Evolutionary conservation across 768 basidiomycete species (phyloP).

Genomic region (Mycena galericulata): DNA sequence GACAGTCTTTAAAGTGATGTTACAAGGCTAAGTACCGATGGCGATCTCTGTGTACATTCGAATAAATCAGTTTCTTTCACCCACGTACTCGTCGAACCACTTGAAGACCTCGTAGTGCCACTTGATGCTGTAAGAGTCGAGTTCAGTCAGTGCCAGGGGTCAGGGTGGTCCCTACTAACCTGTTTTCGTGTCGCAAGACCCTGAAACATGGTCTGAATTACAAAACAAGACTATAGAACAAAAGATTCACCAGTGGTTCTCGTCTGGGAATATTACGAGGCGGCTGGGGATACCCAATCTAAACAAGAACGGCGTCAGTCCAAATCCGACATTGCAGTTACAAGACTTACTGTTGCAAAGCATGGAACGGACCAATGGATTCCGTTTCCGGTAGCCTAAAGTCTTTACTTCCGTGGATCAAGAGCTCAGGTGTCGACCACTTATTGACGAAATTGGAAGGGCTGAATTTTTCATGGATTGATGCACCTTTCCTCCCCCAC

Average conservation of each 20-base stretch:
- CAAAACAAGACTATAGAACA: background rate
- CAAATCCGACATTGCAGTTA: background rate
- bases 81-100: conserved; percentile 84
- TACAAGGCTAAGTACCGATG: too few species aligned
- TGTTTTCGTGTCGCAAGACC: conserved; percentile 85
- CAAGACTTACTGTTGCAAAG: conserved; percentile 78
- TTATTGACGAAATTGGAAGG: conserved; percentile 85
- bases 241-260: conserved; percentile 78
- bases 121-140: conserved; percentile 68
- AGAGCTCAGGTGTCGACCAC: conserved; percentile 88
- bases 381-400: conserved; percentile 90
- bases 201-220: background rate
- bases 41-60: too few species aligned
- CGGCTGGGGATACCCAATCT: conserved; percentile 77
- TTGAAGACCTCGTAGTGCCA: conserved; percentile 96
- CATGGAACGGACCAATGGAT: conserved; percentile 87
- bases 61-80: conserved; percentile 36
- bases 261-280: conserved; percentile 86
- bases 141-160: background rate
- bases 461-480: conserved; percentile 72
- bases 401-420: conserved; percentile 91
- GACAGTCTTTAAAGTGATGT: too few species aligned
- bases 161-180: background rate
- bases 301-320: conserved; percentile 41
- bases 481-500: conserved; percentile 70